Evolutionary conservation across 176 grass and related monocot species (phyloP), one percentile per base, ranked within the genome.

Genomic region (Aegilops umbellulata): DNA sequence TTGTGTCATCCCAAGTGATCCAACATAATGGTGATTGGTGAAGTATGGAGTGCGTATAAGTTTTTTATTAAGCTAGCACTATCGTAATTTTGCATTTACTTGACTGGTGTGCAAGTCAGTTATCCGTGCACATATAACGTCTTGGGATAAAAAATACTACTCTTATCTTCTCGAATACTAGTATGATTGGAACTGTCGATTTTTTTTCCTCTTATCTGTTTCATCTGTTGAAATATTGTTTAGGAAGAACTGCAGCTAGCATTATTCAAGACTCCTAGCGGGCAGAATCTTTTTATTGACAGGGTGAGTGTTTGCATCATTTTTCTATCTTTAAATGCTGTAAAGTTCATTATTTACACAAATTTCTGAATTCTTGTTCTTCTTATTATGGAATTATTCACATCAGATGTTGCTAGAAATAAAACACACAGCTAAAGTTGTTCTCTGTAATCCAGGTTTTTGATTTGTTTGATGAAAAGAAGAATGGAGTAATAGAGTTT

Each of bases 391-490:
- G 42, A 44, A 44, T 44, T 44, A 13, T 13, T 82, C 82, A 35
- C 44, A 46, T 76, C 25, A 5, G 16, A 36, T 73, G 26, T 39
- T 77, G 63, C 8, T 20, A 19, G 16, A 74, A 6, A 46, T 39
- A 35, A 1, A 27, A 13, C 38, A 25, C 19, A 17, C 16, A 69
- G 11, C 7, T 77, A 42, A 64, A 23, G 38, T 80, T 77, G 2
- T 55, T 6, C 13, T 78, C 32, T 14, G 1, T 85, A 14, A 36
- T 81, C 24, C 30, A 94, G 92, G 83, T 97, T 63, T 97, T 97
- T 82, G 3, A 93, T 95, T 84, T 97, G 73, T 97, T 95, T 74
- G 91, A 97, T 80, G 95, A 97, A 60, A 97, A 93, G 80, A 97
- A 86, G 88, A 90, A 93, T 88, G 95, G 95, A 24, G 95, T 93